Percentiles rank a stretch among this genome's conserved stretches.
phyloP scores from a whole-genome alignment of 202 grass and related monocot species.

The Elaeis oleifera region DNA sequence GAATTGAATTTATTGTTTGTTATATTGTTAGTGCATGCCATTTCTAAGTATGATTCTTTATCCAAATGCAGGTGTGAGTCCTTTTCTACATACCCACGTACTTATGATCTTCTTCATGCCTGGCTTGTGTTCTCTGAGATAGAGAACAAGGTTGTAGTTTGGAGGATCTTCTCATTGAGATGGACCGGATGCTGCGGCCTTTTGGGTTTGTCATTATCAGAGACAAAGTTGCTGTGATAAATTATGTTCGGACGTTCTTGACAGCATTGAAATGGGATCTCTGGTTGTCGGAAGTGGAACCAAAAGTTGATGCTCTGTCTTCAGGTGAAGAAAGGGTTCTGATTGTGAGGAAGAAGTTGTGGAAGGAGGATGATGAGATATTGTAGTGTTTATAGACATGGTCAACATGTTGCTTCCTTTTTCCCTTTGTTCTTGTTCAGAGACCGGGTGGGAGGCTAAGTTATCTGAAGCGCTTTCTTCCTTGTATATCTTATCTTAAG shows the following conservation, averaged over 20 bases:
- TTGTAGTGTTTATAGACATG: conserved; percentile 11
- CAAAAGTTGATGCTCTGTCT: conserved; percentile 43
- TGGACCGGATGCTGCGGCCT: conserved; percentile 65
- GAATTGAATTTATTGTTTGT: too few relatives aligned
- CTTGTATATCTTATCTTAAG: too few relatives aligned
- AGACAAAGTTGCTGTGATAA: conserved; percentile 34
- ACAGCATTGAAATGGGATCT: conserved; percentile 48
- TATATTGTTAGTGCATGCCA: too few relatives aligned
- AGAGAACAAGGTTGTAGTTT: conserved; percentile 48
- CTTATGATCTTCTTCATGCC: conserved; percentile 59
- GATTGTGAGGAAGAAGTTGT: conserved; percentile 62
- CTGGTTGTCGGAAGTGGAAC: conserved; percentile 48
- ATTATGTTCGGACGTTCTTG: conserved; percentile 51
- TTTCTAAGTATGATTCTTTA: conserved; percentile 7
- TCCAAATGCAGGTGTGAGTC: conserved; percentile 56
- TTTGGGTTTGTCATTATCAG: conserved; percentile 53
- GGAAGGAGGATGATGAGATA: conserved; percentile 19
- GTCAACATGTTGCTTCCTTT: too few relatives aligned
- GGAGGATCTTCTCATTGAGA: conserved; percentile 72
- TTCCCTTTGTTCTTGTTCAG: too few relatives aligned
- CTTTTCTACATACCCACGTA: conserved; percentile 67
- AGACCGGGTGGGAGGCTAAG: too few relatives aligned
- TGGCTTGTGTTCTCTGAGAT: conserved; percentile 50
- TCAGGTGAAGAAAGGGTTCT: conserved; percentile 41
- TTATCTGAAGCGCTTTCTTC: too few relatives aligned